Percentiles rank a stretch among this genome's conserved stretches.
Evolutionary conservation across 148 eudicot species (phyloP).

Genomic region (Rhododendron molle): DNA sequence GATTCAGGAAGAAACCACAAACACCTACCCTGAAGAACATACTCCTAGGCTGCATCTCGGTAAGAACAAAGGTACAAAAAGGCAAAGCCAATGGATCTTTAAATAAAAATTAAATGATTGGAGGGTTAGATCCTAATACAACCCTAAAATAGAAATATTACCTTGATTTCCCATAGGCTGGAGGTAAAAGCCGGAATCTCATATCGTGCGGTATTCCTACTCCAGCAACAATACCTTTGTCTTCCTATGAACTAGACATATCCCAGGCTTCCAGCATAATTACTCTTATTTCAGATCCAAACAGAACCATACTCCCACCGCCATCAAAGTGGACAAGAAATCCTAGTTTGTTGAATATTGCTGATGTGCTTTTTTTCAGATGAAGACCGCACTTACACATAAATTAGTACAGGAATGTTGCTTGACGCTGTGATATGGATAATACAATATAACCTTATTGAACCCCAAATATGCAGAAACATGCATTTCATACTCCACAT

Average conservation of each 20-base stretch:
- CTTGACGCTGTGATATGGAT: neutral
- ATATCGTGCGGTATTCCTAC: neutral
- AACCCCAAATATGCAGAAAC: neutral
- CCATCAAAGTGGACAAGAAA: neutral
- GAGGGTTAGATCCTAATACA: neutral
- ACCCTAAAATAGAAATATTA: neutral
- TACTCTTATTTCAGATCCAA: neutral
- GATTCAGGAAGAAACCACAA: neutral
- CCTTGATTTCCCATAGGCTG: neutral
- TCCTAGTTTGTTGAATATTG: neutral
- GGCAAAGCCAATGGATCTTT: neutral
- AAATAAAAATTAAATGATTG: neutral
- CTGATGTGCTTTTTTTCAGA: neutral
- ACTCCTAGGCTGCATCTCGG: neutral
- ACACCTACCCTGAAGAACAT: neutral
- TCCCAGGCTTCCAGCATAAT: neutral
- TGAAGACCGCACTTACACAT: neutral
- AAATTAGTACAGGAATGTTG: neutral
- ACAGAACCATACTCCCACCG: neutral
- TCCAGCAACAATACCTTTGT: neutral
- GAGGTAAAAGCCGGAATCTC: neutral
- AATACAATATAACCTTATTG: neutral
- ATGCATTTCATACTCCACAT: neutral
- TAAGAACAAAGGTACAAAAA: neutral
- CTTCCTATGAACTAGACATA: neutral